These are phyloP conservation scores for Didymella pomorum DNA, from an alignment of 2,329 filamentous ascomycete species.

Conservation along the genomic window DNA sequence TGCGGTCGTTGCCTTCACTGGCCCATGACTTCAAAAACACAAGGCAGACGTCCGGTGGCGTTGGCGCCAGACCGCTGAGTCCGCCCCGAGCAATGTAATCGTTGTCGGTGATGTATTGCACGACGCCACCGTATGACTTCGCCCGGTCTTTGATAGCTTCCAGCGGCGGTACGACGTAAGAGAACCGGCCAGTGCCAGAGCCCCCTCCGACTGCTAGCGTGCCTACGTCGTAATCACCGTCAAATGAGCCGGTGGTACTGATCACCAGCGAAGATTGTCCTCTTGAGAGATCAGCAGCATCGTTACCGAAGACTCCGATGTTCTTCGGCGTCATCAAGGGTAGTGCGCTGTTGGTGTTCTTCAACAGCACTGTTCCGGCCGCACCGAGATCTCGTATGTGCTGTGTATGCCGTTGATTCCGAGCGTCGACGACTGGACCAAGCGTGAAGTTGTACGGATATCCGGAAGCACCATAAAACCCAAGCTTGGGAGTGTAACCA, in stretches of 20 bases:
- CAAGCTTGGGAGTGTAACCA: constrained; percentile 31
- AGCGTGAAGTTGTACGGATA: constrained; percentile 43
- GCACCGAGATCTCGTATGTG: constrained; percentile 34
- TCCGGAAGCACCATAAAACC: constrained; percentile 30
- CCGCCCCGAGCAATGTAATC: constrained; percentile 40
- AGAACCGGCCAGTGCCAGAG: constrained; percentile 47
- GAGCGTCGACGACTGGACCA: constrained; percentile 49
- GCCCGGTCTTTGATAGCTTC: constrained; percentile 50
- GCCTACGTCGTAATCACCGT: constrained; percentile 3
- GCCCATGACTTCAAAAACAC: constrained; percentile 50
- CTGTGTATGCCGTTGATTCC: constrained; percentile 46
- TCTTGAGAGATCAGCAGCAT: background rate
- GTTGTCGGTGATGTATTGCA: constrained; percentile 58
- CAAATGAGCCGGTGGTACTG: background rate
- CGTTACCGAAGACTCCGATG: background rate
- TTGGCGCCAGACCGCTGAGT: constrained; percentile 37
- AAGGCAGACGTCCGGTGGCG: constrained; percentile 56
- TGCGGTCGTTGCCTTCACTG: background rate
- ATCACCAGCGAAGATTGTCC: background rate
- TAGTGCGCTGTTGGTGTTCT: constrained; percentile 45
- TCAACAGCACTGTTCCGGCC: constrained; percentile 1
- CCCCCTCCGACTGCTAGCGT: background rate
- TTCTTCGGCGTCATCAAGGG: constrained; percentile 38
- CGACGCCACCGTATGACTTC: constrained; percentile 43
- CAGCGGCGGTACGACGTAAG: constrained; percentile 51